phyloP scores from a whole-genome alignment of 2,329 filamentous ascomycete species.

The Fusarium domesticum region DNA sequence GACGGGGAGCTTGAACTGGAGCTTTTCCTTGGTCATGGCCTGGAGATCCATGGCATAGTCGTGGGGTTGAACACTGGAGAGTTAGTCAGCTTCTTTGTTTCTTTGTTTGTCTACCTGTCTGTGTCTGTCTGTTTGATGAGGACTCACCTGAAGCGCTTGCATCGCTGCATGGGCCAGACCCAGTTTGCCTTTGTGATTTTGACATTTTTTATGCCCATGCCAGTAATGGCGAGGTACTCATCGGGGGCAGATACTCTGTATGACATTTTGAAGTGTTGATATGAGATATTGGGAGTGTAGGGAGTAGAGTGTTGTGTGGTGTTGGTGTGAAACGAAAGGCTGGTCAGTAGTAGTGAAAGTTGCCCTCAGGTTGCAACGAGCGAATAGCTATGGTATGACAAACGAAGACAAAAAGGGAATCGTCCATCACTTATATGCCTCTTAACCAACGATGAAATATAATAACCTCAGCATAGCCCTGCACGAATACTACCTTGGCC shows the following conservation, averaged over 20 bases:
- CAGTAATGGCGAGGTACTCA: constrained; percentile 84
- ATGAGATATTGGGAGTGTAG: neutral
- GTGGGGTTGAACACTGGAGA: constrained; percentile 62
- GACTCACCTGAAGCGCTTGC: constrained; percentile 46
- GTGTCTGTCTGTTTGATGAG: neutral
- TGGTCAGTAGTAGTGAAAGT: neutral
- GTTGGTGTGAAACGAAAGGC: neutral
- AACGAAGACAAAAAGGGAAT: no score
- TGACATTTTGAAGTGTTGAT: constrained; percentile 41
- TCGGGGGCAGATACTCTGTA: constrained; percentile 72
- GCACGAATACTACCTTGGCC: no score
- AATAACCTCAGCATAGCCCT: no score
- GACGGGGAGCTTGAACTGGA: constrained; percentile 77
- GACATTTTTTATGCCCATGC: constrained; percentile 70
- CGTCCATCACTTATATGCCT: no score
- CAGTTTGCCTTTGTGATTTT: constrained; percentile 76
- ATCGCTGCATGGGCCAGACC: constrained; percentile 69
- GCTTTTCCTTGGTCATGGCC: constrained; percentile 86
- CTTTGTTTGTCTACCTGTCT: no score
- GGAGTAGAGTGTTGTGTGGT: constrained; percentile 1
- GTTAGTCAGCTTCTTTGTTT: no score
- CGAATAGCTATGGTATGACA: no score
- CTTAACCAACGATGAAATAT: no score
- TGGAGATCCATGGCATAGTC: constrained; percentile 81
- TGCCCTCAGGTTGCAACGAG: no score